Percentiles rank a stretch among this genome's conserved stretches.
Conservation (phyloP, 805 yeast species). For the Phaffomyces antillensis region DNA sequence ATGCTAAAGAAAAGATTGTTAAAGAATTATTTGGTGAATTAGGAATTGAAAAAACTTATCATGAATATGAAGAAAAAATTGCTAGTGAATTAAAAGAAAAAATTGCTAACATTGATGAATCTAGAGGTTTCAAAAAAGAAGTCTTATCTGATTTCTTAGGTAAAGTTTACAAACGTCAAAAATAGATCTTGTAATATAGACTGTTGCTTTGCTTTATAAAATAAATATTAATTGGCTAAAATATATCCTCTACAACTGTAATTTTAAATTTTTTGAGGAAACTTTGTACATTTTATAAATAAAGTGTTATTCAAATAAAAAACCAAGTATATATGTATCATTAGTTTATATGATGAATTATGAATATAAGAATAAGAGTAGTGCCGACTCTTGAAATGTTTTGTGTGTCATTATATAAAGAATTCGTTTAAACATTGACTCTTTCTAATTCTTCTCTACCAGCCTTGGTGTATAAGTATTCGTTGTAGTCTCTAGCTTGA, state of each 20-base stretch:
- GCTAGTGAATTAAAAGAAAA: conserved; percentile 56
- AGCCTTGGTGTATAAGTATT: conserved; percentile 91
- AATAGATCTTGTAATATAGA: conserved; percentile 34
- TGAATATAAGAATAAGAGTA: not conserved
- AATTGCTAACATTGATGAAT: conserved; percentile 75
- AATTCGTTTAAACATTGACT: conserved; percentile 31
- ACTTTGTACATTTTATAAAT: conserved; percentile 8
- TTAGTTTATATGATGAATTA: not conserved
- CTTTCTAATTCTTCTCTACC: conserved; percentile 92
- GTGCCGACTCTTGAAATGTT: not conserved
- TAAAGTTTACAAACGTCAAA: conserved; percentile 91
- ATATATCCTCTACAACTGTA: too few relatives aligned
- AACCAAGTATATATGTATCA: not conserved
- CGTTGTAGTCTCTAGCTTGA: conserved; percentile 83
- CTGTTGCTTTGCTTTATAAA: not conserved
- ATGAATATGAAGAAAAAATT: conserved; percentile 73
- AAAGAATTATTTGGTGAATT: conserved; percentile 71
- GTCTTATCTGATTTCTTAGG: conserved; percentile 80
- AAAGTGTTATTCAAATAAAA: conserved; percentile 1
- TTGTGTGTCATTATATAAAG: not conserved
- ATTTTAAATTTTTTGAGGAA: not conserved
- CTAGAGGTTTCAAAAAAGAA: conserved; percentile 85
- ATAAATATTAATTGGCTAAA: too few relatives aligned
- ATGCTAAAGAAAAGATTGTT: conserved; percentile 56
- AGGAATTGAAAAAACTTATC: conserved; percentile 62